Evolutionary conservation across 352 stramenopile genomes (phyloP).

Genomic region (Globisporangium viniferum): DNA sequence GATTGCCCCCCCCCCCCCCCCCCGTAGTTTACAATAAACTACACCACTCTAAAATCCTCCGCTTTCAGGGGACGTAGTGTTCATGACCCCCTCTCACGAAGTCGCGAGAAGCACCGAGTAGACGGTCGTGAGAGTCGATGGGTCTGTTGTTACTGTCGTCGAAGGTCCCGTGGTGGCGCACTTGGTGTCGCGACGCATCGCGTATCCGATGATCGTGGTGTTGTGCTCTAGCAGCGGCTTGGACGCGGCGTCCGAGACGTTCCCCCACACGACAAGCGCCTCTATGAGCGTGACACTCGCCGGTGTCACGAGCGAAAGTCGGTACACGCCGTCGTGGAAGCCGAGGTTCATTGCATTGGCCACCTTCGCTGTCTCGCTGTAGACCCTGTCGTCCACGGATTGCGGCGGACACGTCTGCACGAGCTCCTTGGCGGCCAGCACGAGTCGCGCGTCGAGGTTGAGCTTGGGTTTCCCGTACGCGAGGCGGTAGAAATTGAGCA

Average conservation of each 20-base stretch:
- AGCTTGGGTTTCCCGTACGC: conserved; percentile 21
- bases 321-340: conserved; percentile 17
- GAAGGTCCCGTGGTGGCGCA: conserved; percentile 7
- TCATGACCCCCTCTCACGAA: background rate
- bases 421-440: conserved; percentile 31
- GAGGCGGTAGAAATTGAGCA: conserved; percentile 31
- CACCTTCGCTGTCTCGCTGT: background rate
- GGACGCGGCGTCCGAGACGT: conserved; percentile 16
- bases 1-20: too few relatives aligned
- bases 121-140: background rate
- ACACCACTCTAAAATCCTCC: too few relatives aligned
- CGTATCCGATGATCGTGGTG: conserved; percentile 25
- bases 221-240: conserved; percentile 28
- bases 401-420: conserved; percentile 21
- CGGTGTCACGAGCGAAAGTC: conserved; percentile 20
- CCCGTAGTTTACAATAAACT: too few relatives aligned
- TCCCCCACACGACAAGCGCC: conserved; percentile 27
- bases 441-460: conserved; percentile 27
- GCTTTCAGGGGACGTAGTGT: too few relatives aligned
- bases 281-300: conserved; percentile 18
- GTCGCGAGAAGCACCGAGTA: conserved; percentile 6
- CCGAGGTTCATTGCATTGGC: conserved; percentile 1
- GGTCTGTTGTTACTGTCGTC: background rate
- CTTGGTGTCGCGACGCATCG: conserved; percentile 14
- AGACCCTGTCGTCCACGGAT: background rate